phyloP scores from a whole-genome alignment of 2,329 filamentous ascomycete species.

The Xylogone sp. region DNA sequence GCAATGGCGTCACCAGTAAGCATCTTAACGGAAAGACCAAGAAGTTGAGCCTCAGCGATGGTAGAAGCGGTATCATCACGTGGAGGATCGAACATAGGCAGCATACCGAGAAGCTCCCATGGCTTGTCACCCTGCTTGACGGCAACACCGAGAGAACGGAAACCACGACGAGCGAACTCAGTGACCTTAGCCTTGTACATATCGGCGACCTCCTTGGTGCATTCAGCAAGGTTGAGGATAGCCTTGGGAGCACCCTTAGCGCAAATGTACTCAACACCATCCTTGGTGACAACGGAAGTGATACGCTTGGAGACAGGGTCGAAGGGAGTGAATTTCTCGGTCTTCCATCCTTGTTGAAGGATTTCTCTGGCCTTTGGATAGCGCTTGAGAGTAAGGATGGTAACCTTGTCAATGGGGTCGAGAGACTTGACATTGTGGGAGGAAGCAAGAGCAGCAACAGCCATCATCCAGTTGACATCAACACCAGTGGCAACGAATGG shows the following conservation, averaged over 20 bases:
- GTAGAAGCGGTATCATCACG: slow-evolving; percentile 77
- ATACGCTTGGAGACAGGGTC: slow-evolving; percentile 80
- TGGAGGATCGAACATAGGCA: slow-evolving; percentile 78
- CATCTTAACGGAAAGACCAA: slow-evolving; percentile 78
- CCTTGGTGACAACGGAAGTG: slow-evolving; percentile 64
- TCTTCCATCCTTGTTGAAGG: slow-evolving; percentile 69
- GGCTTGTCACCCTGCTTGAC: slow-evolving; percentile 72
- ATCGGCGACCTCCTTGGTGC: slow-evolving; percentile 59
- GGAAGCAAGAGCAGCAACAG: slow-evolving; percentile 70
- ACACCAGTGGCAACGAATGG: slow-evolving; percentile 73
- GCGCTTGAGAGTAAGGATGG: slow-evolving; percentile 69
- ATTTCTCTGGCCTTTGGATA: slow-evolving; percentile 77
- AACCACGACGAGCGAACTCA: slow-evolving; percentile 75
- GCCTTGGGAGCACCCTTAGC: slow-evolving; percentile 77
- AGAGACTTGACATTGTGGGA: slow-evolving; percentile 77
- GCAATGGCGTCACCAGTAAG: slow-evolving; percentile 76
- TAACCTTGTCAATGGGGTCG: slow-evolving; percentile 77
- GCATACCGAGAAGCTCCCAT: slow-evolving; percentile 70
- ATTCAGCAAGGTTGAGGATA: slow-evolving; percentile 65
- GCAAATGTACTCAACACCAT: slow-evolving; percentile 67
- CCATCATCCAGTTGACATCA: slow-evolving; percentile 84
- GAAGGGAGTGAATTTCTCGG: slow-evolving; percentile 74
- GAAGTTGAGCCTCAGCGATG: slow-evolving; percentile 70
- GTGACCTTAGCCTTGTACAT: slow-evolving; percentile 70
- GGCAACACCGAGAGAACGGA: slow-evolving; percentile 75